Base-by-base conservation (phyloP, 129 eudicot genomes). In the Artemisia tridentata region DNA sequence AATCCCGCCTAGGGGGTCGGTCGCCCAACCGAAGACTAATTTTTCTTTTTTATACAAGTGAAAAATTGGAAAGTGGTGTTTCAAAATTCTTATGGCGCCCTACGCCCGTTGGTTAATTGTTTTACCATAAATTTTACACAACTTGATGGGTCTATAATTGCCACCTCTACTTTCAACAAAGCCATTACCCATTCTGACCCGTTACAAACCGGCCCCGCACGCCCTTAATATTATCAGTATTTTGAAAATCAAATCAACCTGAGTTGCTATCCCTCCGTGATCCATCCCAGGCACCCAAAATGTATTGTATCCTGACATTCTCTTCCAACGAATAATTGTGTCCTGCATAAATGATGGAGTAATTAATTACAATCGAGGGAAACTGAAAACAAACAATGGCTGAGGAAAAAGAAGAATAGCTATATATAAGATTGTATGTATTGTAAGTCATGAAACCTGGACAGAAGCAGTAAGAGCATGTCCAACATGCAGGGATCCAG, bases 211-310 rank as follows among this genome's bases (percentile, higher is more conserved):
- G 3, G 27, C 23, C 55, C 60, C 27, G 11, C 14, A 12, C n/a
- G 38, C 11, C 38, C 51, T 59, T 66, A 25, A 25, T 25, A 25
- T 51, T 45, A 53, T 19, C 7, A 72, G 68, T 41, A 18, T 43
- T 5, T 54, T 41, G 17, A 7, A 65, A 55, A 57, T 77, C 51
- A 54, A 34, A 2, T 20, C 17, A 69, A 93, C 98, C 96, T 93
- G 97, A 29, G 98, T 93, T 27, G 98, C 98, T 70, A 93, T 93
- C 74, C 98, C 98, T 63, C 97, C 98, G 78, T 93, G 98, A 57
- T 93, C 97, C 95, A 87, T 89, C 50, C 98, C 97, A 57, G 98
- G 98, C 49, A 93, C 97, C 98, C 97, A 93, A 69, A 93, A 76
- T 31, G 97, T 82, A 79, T 87, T 89, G 88, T 89, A 85, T 69